Conservation (phyloP, 345 rosid genomes). For the Viola odorata region DNA sequence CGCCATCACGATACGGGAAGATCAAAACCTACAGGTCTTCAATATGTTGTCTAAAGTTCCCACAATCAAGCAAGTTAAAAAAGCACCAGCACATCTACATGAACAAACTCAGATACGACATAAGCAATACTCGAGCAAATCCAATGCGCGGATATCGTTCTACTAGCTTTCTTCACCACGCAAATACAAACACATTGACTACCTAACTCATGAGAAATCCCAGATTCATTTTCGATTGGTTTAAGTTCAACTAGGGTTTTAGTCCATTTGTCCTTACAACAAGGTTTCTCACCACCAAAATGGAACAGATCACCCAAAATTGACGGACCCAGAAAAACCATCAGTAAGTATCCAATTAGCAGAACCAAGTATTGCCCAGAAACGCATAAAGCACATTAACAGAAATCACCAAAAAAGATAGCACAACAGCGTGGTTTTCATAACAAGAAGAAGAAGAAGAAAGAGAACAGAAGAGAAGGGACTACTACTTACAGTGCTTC, state of each 20-base stretch:
- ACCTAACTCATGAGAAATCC: not conserved
- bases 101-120: too few species aligned
- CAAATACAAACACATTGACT: too few species aligned
- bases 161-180: too few species aligned
- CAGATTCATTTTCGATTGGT: not conserved
- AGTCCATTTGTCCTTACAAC: not conserved
- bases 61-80: too few species aligned
- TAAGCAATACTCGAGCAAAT: too few species aligned
- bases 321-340: not conserved
- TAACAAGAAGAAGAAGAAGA: not conserved
- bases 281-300: too few species aligned
- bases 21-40: too few species aligned
- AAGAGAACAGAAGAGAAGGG: not conserved
- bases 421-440: not conserved
- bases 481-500: conserved; percentile 64
- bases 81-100: too few species aligned
- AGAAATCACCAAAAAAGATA: not conserved
- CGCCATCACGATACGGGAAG: too few species aligned
- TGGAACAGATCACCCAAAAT: not conserved
- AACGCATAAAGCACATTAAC: not conserved
- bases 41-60: too few species aligned
- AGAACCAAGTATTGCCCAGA: not conserved
- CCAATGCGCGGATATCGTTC: too few species aligned
- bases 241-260: not conserved
- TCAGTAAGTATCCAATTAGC: not conserved